Base-by-base conservation (phyloP, 345 rosid genomes). In the Melaleuca alternifolia region DNA sequence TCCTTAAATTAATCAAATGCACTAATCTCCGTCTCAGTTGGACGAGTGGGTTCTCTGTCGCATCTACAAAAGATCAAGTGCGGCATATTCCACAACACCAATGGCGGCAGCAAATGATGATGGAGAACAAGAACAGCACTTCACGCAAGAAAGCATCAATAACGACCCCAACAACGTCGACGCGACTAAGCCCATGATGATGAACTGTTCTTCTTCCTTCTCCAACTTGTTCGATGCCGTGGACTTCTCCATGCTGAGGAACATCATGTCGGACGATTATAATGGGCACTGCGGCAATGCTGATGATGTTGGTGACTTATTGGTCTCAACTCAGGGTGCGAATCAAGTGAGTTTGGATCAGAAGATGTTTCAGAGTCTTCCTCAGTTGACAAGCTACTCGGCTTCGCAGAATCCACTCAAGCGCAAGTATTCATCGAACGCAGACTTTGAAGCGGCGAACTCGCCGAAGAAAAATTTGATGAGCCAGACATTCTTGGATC, bases 1-100 rank as follows among this genome's bases (percentile, higher is more conserved):
- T 50, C 14, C 54, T 50, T 14, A 51, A 10, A 48, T 52, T 82
- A 16, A 82, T 82, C 50, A 82, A 30, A 33, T 20, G n/a, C 79
- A 5, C 48, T 50, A 10, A 50, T 82, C 24, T 83, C 0, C 5
- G 24, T 7, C 44, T 15, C 93, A 96, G 98, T 88, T 96, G 26
- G 99, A 96, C 91, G 97, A 96, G 87, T 94, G 99, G 98, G 98
- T 95, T 88, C 98, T 95, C 86, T 96, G 98, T 91, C 96, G 99
- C 86, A 95, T 96, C 86, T 95, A 96, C 93, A 93, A 93, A 89
- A 96, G 95, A 88, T 89, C 92, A 50, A 92, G 95, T 15, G 90
- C 91, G 51, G 90, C 96, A 89, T 62, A 91, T 83, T n/a, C 92
- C 23, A 83, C 89, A 52, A 86, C 89, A 41, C 84, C 90, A 75